Evolutionary conservation across 2,329 filamentous ascomycete genomes (phyloP).

Genomic region (Elsinoe necatrix): DNA sequence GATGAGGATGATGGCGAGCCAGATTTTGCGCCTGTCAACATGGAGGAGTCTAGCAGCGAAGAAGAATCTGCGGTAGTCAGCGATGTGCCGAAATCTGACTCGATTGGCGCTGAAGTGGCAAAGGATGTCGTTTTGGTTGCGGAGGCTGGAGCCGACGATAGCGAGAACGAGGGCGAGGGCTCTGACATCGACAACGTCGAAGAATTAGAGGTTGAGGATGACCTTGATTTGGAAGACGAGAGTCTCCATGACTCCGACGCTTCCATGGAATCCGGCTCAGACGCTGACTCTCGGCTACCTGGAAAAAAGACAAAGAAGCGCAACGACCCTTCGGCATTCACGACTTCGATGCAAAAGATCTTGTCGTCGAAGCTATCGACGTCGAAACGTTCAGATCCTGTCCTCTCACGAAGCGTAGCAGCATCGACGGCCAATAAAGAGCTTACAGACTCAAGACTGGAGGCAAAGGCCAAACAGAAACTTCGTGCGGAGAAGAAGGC

Average conservation of each 20-base stretch:
- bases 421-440: conserved; percentile 65
- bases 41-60: conserved; percentile 39
- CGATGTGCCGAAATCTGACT: conserved; percentile 1
- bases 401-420: conserved; percentile 73
- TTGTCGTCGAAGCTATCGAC: conserved; percentile 79
- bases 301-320: conserved; percentile 60
- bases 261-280: conserved; percentile 22
- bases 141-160: conserved; percentile 21
- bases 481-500: conserved; percentile 71
- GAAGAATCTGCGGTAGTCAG: conserved; percentile 23
- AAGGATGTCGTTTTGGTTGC: conserved; percentile 18
- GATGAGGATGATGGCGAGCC: conserved; percentile 25
- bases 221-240: conserved; percentile 30
- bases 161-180: conserved; percentile 25
- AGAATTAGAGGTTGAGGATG: conserved; percentile 35
- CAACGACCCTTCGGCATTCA: conserved; percentile 85
- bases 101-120: conserved; percentile 21
- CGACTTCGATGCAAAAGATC: conserved; percentile 88
- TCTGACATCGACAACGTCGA: conserved; percentile 26
- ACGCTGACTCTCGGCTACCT: conserved; percentile 23
- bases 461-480: conserved; percentile 70
- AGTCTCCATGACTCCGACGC: conserved; percentile 23
- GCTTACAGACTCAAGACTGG: conserved; percentile 66
- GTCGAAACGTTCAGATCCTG: conserved; percentile 75
- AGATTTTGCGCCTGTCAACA: conserved; percentile 44